phyloP scores from a whole-genome alignment of 169 alveolate genomes.

The Plasmodium fragile region DNA sequence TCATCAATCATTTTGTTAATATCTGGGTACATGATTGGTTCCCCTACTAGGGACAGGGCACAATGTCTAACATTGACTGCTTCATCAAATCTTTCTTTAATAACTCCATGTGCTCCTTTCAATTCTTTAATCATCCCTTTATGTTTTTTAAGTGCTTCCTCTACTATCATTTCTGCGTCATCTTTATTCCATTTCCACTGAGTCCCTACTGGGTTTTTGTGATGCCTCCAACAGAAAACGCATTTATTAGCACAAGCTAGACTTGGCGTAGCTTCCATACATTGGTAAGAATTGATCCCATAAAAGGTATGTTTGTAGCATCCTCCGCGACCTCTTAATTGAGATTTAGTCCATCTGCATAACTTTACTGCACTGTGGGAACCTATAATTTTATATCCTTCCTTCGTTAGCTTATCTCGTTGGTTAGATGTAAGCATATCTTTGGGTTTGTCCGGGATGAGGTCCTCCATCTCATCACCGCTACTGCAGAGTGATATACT shows the following conservation, averaged over 20 bases:
- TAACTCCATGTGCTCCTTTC: constrained; percentile 82
- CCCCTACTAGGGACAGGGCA: constrained; percentile 93
- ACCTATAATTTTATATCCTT: constrained; percentile 90
- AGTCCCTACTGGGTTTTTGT: constrained; percentile 91
- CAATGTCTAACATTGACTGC: constrained; percentile 86
- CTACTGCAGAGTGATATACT: background rate
- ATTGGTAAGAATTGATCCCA: constrained; percentile 91
- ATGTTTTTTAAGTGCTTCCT: constrained; percentile 81
- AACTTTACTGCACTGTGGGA: constrained; percentile 93
- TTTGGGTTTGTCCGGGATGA: constrained; percentile 33
- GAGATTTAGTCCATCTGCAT: constrained; percentile 93
- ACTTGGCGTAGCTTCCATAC: constrained; percentile 94
- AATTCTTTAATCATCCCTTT: constrained; percentile 81
- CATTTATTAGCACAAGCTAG: constrained; percentile 94
- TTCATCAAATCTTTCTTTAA: constrained; percentile 79
- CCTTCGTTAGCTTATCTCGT: constrained; percentile 77
- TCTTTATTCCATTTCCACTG: constrained; percentile 91
- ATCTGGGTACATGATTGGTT: constrained; percentile 93
- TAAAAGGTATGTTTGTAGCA: constrained; percentile 93
- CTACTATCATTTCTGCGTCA: constrained; percentile 84
- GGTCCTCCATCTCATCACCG: constrained; percentile 80
- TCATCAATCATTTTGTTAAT: constrained; percentile 88
- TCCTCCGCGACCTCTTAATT: constrained; percentile 91
- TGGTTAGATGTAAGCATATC: constrained; percentile 82
- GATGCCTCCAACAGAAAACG: constrained; percentile 95